phyloP scores from a whole-genome alignment of 305 asterid species.

The Fraxinus paxiana region DNA sequence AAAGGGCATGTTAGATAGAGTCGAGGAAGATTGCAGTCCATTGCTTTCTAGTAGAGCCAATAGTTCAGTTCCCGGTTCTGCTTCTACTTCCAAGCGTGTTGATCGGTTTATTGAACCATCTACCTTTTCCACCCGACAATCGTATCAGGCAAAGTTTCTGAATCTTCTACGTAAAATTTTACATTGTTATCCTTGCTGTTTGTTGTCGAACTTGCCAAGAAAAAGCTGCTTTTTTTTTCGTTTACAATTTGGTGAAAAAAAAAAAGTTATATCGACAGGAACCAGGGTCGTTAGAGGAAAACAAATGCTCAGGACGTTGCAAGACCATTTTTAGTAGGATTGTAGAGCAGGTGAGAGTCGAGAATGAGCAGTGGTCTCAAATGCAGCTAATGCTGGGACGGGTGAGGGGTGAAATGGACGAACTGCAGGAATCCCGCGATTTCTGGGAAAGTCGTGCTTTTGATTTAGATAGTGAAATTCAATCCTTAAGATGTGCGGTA shows the following conservation, averaged over 20 bases:
- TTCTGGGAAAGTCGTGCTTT: conserved; percentile 64
- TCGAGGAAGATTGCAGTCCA: conserved; percentile 44
- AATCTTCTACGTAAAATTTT: background rate
- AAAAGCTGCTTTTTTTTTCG: background rate
- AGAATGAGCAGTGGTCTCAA: conserved; percentile 91
- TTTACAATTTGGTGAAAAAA: background rate
- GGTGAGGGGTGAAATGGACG: conserved; percentile 74
- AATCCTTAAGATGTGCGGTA: conserved; percentile 47
- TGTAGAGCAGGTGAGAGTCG: conserved; percentile 83
- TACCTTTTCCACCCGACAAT: background rate
- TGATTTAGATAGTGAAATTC: conserved; percentile 40
- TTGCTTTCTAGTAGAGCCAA: conserved; percentile 33
- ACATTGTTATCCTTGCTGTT: background rate
- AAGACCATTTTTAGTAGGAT: conserved; percentile 53
- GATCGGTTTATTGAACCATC: conserved; percentile 30
- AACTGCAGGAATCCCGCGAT: conserved; percentile 60
- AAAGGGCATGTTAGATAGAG: conserved; percentile 43
- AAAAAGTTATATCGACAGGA: background rate
- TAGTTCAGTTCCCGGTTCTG: conserved; percentile 52
- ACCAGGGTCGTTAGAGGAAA: conserved; percentile 25
- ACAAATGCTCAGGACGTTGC: conserved; percentile 77
- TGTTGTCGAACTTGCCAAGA: background rate
- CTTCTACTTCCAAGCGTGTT: conserved; percentile 57
- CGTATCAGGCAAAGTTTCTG: background rate
- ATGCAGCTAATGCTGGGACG: conserved; percentile 79